Base-by-base conservation (phyloP, 345 rosid genomes). In the Rhizophora mangle region DNA sequence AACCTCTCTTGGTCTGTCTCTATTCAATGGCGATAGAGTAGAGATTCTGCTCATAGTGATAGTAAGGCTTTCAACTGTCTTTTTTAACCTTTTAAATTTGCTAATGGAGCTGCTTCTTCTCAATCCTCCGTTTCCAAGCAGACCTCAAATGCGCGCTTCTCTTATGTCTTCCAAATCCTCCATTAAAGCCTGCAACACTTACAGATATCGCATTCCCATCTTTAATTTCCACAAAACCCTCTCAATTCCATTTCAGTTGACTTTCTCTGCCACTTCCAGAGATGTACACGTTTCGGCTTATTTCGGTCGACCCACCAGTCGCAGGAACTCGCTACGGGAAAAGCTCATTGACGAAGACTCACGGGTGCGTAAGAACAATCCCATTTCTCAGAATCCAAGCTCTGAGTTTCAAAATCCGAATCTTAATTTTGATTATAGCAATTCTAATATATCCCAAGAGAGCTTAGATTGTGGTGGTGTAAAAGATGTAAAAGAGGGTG, bases 321-420 rank as follows among this genome's bases (percentile, higher is more conserved):
- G 98, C 69, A 86, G 88, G 0, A 92, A 89, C 74, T 85, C 85
- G 15, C 84, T 92, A 37, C 78, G 98, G 80, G 72, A 85, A 70
- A 92, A 92, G 83, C 82, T 85, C 31, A 46, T 75, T 64, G 76
- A 74, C 60, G 85, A 43, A 43, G 18, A 85, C 60, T 83, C 72
- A 24, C 79, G 84, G 87, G 92, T 82, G 82, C 84, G 85, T 75
- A 80, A 72, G 57, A 76, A 52, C 20, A 66, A 69, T 43, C 78
- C 73, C 64, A 66, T 20, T 66, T 63, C 79, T 53, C 67, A 70
- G 39, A 70, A 72, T 61, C 68, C 82, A 46, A 71, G 52, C 71
- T 72, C 84, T 65, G 82, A 80, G 62, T 29, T 58, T 71, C 68
- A 19, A 62, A 62, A 74, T 34, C 69, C 72, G 51, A 67, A 51